Evolutionary conservation across 148 eudicot species (phyloP).

Genomic region (Rhododendron vialii): DNA sequence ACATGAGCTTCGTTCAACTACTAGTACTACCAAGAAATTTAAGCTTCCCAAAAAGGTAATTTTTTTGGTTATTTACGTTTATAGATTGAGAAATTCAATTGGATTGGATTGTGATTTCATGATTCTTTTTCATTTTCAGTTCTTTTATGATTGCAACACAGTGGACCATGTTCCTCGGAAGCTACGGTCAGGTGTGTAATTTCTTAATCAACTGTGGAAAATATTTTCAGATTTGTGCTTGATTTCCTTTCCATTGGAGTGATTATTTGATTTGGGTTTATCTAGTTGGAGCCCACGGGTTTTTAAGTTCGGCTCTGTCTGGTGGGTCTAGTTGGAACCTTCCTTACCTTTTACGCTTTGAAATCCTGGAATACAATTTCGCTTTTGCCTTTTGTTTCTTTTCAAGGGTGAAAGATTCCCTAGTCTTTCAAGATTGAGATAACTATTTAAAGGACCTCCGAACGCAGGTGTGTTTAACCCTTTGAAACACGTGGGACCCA

Average conservation of each 20-base stretch:
- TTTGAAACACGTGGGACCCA: neutral
- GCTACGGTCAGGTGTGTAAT: constrained; percentile 57
- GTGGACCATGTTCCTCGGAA: constrained; percentile 57
- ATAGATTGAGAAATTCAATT: neutral
- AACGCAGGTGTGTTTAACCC: neutral
- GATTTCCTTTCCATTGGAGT: constrained; percentile 6
- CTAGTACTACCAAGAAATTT: constrained; percentile 26
- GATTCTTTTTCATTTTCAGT: constrained; percentile 22
- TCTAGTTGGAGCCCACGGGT: constrained; percentile 22
- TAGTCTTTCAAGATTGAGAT: neutral
- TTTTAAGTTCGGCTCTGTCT: constrained; percentile 11
- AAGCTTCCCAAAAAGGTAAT: constrained; percentile 47
- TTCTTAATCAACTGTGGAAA: neutral
- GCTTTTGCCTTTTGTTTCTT: constrained; percentile 20
- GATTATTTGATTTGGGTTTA: constrained; percentile 1
- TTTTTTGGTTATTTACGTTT: neutral
- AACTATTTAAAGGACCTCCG: neutral
- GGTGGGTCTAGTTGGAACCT: constrained; percentile 16
- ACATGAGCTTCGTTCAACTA: constrained; percentile 22
- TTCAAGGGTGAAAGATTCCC: constrained; percentile 19
- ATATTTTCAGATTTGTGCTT: neutral
- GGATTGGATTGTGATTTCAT: neutral
- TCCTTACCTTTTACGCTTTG: neutral
- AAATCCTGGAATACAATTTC: neutral
- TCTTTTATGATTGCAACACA: constrained; percentile 35